Base-by-base conservation (phyloP, 2,329 filamentous ascomycete species). In the Fusarium luffae region DNA sequence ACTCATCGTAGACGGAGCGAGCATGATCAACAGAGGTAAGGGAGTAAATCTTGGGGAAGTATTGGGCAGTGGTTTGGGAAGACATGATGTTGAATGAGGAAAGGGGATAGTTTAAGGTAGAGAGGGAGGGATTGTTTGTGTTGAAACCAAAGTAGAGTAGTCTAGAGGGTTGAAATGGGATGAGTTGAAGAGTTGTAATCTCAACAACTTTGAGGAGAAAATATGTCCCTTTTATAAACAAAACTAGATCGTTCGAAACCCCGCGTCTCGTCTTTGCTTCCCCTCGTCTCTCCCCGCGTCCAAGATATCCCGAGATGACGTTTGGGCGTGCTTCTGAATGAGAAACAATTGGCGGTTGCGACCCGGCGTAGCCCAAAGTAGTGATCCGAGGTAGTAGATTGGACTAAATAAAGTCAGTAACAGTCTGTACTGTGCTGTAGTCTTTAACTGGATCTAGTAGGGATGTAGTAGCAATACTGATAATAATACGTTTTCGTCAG, bases 1-100 rank as follows among this genome's bases (percentile, higher is more conserved):
- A 79, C 30, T 80, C 72, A 40, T 79, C 77, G 55, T 81, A 81
- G 43, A 79, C 71, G n/a, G 66, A 44, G n/a, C 73, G 71, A 43
- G 74, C 70, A 32, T 75, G 71, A 32, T 71, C 65, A 41, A 73
- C 69, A 41, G 71, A 71, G 25, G 68, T 73, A 32, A 77, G 64
- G 43, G 68, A 69, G 66, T 78, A 77, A 60, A 73, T 73, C 41
- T 72, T 69, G 50, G 68, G 64, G 50, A 78, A 74, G 34, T 76
- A 65, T 59, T 65, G 63, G 21, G 68, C 48, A 46, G 60, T 46
- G 27, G 60, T 30, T 42, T 67, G 74, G 60, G 76, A 76, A 75
- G 75, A 72, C 66, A 59, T 70, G 52, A 44, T 63, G 50, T 56
- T 59, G 40, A 44, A 43, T 30, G 42, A 18, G 25, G 23, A 44